A percentile compares a stretch with the other conserved stretches of the same genome.
Evolutionary conservation across 1,284 basidiomycete species (phyloP).

Genomic region (Phaffia rhodozyma): DNA sequence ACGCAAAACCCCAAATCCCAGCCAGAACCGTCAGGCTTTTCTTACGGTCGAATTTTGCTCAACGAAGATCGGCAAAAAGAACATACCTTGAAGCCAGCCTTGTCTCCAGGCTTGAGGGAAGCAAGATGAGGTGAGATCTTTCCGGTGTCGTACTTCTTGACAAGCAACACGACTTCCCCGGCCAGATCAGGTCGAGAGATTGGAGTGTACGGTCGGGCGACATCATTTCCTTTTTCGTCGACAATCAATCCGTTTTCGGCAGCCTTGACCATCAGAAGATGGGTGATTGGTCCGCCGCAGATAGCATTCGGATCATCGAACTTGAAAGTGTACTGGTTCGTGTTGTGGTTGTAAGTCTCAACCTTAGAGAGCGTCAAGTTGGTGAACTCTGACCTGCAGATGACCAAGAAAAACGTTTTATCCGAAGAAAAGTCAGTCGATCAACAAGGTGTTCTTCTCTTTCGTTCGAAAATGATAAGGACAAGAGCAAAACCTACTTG

Average conservation of each 20-base stretch:
- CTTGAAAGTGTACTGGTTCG: conserved; percentile 69
- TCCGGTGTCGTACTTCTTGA: conserved; percentile 64
- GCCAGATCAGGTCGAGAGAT: conserved; percentile 57
- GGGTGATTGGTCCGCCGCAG: conserved; percentile 49
- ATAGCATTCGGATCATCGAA: conserved; percentile 71
- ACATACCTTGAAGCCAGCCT: conserved; percentile 63
- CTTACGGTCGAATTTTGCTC: neutral
- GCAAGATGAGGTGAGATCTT: conserved; percentile 69
- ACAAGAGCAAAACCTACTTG: conserved; percentile 23
- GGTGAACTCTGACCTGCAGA: conserved; percentile 30
- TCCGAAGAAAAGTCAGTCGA: neutral
- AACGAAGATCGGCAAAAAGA: conserved; percentile 29
- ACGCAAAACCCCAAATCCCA: no score
- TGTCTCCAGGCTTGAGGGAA: conserved; percentile 57
- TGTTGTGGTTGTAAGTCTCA: conserved; percentile 86
- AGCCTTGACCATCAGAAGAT: conserved; percentile 44
- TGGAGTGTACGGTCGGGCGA: conserved; percentile 79
- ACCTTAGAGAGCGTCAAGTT: conserved; percentile 66
- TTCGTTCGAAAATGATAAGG: neutral
- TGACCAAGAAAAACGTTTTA: conserved; percentile 6
- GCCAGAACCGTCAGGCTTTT: no score
- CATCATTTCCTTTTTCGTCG: conserved; percentile 73
- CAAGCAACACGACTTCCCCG: conserved; percentile 65
- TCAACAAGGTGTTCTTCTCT: neutral
- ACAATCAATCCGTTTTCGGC: conserved; percentile 37